Conservation (phyloP, 108 stramenopile genomes). For the Hondaea fermentalgiana region DNA sequence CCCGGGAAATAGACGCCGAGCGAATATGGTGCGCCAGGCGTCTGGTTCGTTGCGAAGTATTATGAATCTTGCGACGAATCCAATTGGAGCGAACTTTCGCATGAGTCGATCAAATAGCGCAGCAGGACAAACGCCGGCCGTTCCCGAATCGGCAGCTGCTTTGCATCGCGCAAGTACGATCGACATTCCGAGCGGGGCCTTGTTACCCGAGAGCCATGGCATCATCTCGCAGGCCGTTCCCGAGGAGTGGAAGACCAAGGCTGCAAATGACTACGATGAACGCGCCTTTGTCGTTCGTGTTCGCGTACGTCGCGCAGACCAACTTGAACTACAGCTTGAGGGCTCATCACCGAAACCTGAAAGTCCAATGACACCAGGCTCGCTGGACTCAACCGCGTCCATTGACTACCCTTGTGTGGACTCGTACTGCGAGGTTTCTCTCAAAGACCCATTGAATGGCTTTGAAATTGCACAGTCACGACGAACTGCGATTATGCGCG, state of each 20-base stretch:
- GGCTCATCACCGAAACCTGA: no score
- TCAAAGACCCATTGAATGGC: neutral
- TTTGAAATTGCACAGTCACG: neutral
- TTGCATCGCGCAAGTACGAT: neutral
- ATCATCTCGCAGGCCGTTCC: neutral
- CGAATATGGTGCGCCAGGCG: conserved; percentile 8
- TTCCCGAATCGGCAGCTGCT: neutral
- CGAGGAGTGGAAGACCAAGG: neutral
- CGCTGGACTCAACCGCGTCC: neutral
- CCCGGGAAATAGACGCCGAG: neutral
- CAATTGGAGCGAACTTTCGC: neutral
- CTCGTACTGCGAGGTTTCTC: neutral
- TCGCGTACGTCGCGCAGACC: neutral
- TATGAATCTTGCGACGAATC: neutral
- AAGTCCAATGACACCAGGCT: neutral
- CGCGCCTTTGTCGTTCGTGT: neutral
- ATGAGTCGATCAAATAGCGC: neutral
- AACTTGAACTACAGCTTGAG: neutral
- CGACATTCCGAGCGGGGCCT: neutral
- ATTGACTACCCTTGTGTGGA: neutral
- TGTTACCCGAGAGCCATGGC: neutral
- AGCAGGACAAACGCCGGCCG: neutral
- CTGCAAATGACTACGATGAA: neutral
- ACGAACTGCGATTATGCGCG: neutral
- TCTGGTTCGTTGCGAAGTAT: neutral